Base-by-base conservation (phyloP, 495 filamentous ascomycete genomes). In the Durotheca rogersii region DNA sequence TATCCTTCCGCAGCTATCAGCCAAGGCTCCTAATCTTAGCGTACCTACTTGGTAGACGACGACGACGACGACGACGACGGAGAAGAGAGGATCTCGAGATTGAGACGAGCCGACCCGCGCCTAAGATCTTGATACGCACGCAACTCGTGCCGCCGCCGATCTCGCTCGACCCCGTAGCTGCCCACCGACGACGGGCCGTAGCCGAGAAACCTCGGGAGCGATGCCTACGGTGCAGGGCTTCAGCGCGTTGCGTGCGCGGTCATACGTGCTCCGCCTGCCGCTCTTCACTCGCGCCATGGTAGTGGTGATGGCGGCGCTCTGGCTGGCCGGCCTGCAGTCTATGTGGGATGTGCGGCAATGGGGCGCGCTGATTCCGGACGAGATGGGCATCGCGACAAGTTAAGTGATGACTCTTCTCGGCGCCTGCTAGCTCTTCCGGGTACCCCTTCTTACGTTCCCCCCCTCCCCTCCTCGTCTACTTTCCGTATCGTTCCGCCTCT, bases 231-330 rank as follows among this genome's bases (percentile, higher is more conserved):
- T 75, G 7, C 71, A 71, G 12, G 62, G 66, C 6, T 70, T 79
- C 61, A 72, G 53, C 51, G 67, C 70, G 17, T 46, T 60, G 37
- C 71, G 76, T 12, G 67, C 68, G 52, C 65, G 72, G 37, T 81
- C 83, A 11, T 96, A 95, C 67, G 51, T 95, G 55, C 73, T 88
- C 48, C 86, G 90, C 6, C 72, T 98, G n/a, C 93, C 93, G 34
- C 74, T 96, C 1, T 86, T 90, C 58, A 96, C 93, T 21, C 85
- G 90, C 20, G 69, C 80, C n/a, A 78, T 88, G 9, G 58, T 95
- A 7, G 48, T 83, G n/a, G 62, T 82, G 17, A 87, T 94, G 45
- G 49, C 84, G 10, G 70, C 72, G 16, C 82, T 89, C 41, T 91
- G 84, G 81, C 48, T 88, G 4, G 66, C 85, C 10, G 75, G 82